Evolutionary conservation across 2,329 filamentous ascomycete species (phyloP).

Genomic region (Sporothrix phasma): DNA sequence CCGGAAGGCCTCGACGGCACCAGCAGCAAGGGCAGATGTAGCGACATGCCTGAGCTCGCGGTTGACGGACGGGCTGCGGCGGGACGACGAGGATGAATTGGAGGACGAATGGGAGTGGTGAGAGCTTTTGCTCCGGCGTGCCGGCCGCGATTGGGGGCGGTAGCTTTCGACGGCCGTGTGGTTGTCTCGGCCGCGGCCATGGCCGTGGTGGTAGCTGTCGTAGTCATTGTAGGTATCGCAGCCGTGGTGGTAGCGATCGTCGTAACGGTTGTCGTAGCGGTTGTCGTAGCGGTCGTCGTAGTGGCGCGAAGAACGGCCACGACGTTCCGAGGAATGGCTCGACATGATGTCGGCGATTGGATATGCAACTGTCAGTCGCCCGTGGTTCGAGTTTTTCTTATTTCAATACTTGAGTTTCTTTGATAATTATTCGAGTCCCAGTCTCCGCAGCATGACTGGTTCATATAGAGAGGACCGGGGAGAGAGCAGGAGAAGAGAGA

Average conservation of each 20-base stretch:
- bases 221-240: neutral
- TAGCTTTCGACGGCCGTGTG: neutral
- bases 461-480: neutral
- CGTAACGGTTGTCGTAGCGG: neutral
- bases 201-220: no score
- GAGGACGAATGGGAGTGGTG: neutral
- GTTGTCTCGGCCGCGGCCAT: neutral
- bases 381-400: neutral
- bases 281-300: neutral
- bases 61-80: neutral
- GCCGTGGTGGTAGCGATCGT: neutral
- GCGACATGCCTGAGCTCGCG: constrained; percentile 12
- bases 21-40: constrained; percentile 18
- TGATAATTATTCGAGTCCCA: neutral
- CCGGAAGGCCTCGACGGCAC: constrained; percentile 19
- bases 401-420: neutral
- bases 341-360: neutral
- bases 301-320: constrained; percentile 6
- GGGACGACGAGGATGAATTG: neutral
- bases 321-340: neutral
- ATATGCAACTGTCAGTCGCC: neutral
- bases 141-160: neutral
- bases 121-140: neutral
- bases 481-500: no score
- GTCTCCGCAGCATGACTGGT: neutral